phyloP scores from a whole-genome alignment of 805 yeast genomes.

The Spathaspora boniae region DNA sequence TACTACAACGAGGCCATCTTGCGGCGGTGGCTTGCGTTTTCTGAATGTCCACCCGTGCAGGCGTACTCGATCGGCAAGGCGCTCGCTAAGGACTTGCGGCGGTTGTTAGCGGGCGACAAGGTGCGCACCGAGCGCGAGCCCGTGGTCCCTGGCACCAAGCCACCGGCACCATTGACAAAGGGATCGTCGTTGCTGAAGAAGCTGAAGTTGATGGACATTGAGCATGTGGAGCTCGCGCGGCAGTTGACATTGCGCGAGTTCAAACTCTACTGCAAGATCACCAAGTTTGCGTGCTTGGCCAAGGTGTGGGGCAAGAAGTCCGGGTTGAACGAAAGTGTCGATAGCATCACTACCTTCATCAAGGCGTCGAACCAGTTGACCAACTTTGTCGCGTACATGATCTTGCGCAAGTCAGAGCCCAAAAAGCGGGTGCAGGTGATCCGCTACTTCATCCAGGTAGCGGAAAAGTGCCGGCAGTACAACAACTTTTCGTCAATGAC shows the following conservation, averaged over 20 bases:
- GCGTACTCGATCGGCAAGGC: conserved; percentile 26
- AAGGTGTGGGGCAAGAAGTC: conserved; percentile 73
- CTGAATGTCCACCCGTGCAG: conserved; percentile 19
- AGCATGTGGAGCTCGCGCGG: conserved; percentile 72
- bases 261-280: conserved; percentile 61
- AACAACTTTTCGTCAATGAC: conserved; percentile 91
- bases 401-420: conserved; percentile 60
- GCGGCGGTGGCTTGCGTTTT: conserved; percentile 31
- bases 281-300: conserved; percentile 68
- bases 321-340: conserved; percentile 45
- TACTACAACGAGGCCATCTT: conserved; percentile 48
- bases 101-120: conserved; percentile 28
- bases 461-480: conserved; percentile 69
- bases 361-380: conserved; percentile 77
- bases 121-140: conserved; percentile 28
- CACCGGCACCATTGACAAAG: conserved; percentile 41
- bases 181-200: conserved; percentile 33
- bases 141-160: conserved; percentile 21
- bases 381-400: conserved; percentile 74
- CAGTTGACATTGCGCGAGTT: conserved; percentile 83
- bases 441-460: conserved; percentile 72
- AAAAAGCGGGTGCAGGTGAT: conserved; percentile 67
- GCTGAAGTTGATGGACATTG: conserved; percentile 60
- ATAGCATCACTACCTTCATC: conserved; percentile 56
- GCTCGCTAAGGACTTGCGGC: conserved; percentile 21